Percentiles rank a stretch among this genome's conserved stretches.
These are phyloP conservation scores for Aspergillus campestris DNA, from an alignment of 495 filamentous ascomycete species.

Conservation along the genomic window DNA sequence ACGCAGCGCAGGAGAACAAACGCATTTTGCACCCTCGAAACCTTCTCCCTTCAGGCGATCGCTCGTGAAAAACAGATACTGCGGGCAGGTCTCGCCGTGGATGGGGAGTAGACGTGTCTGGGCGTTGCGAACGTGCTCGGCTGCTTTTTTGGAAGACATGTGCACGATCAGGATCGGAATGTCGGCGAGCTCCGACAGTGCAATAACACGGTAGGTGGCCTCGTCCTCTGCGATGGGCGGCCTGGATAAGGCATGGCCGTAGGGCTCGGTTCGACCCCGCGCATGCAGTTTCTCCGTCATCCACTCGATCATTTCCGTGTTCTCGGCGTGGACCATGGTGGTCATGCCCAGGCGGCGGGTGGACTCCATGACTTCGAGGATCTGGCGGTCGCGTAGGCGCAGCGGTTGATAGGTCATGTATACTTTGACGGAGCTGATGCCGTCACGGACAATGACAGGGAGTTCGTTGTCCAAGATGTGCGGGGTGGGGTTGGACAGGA, in stretches of 20 bases:
- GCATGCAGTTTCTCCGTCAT: conserved; percentile 40
- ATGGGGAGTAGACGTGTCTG: conserved; percentile 49
- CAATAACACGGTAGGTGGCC: conserved; percentile 51
- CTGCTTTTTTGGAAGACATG: conserved; percentile 44
- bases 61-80: conserved; percentile 54
- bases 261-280: conserved; percentile 37
- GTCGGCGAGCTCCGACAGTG: conserved; percentile 44
- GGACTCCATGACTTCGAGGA: conserved; percentile 46
- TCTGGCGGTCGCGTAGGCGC: conserved; percentile 46
- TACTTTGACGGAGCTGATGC: conserved; percentile 51
- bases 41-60: conserved; percentile 40
- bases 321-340: conserved; percentile 57
- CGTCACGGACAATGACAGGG: conserved; percentile 28
- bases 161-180: conserved; percentile 52
- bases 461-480: conserved; percentile 39
- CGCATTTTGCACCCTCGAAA: conserved; percentile 47
- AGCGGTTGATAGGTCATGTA: conserved; percentile 58
- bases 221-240: conserved; percentile 49
- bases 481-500: conserved; percentile 44
- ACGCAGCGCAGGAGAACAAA: conserved; percentile 40
- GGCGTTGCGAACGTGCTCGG: conserved; percentile 44
- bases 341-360: conserved; percentile 41
- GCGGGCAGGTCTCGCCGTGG: conserved; percentile 57
- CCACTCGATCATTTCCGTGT: conserved; percentile 46
- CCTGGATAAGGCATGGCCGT: conserved; percentile 45